Evolutionary conservation across 2,329 filamentous ascomycete species (phyloP).

Genomic region (Sporothrix pallida): DNA sequence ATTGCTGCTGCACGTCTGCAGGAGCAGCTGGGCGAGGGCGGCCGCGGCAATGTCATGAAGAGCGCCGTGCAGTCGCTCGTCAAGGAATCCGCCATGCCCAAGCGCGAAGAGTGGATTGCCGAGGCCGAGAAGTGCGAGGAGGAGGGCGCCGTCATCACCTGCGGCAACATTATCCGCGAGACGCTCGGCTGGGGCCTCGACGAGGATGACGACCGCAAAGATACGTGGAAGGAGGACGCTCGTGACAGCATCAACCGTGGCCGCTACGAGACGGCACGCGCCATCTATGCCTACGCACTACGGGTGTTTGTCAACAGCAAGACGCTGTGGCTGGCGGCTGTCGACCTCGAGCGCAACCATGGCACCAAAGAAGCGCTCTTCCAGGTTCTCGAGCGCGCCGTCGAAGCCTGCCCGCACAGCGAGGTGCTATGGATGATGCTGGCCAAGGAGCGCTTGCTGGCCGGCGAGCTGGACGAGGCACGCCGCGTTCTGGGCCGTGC

Average conservation of each 20-base stretch:
- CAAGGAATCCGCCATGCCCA: conserved; percentile 93
- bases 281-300: conserved; percentile 90
- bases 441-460: conserved; percentile 91
- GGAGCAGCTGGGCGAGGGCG: conserved; percentile 78
- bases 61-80: conserved; percentile 86
- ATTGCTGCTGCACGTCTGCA: conserved; percentile 90
- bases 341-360: conserved; percentile 88
- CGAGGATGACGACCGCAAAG: conserved; percentile 94
- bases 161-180: conserved; percentile 86
- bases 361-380: conserved; percentile 76
- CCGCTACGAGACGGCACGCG: conserved; percentile 86
- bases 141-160: conserved; percentile 85
- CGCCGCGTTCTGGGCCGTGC: conserved; percentile 83
- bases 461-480: conserved; percentile 85
- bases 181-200: conserved; percentile 93
- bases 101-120: conserved; percentile 94
- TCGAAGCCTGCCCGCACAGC: conserved; percentile 88
- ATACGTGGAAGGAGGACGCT: conserved; percentile 95
- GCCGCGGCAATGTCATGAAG: conserved; percentile 91
- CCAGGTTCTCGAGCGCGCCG: conserved; percentile 87
- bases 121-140: conserved; percentile 95
- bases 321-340: conserved; percentile 87
- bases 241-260: conserved; percentile 79
- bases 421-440: conserved; percentile 96
- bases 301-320: conserved; percentile 88